Evolutionary conservation across 768 basidiomycete genomes (phyloP), one percentile per base, ranked within the genome.

Genomic region (Lentinula sp.): DNA sequence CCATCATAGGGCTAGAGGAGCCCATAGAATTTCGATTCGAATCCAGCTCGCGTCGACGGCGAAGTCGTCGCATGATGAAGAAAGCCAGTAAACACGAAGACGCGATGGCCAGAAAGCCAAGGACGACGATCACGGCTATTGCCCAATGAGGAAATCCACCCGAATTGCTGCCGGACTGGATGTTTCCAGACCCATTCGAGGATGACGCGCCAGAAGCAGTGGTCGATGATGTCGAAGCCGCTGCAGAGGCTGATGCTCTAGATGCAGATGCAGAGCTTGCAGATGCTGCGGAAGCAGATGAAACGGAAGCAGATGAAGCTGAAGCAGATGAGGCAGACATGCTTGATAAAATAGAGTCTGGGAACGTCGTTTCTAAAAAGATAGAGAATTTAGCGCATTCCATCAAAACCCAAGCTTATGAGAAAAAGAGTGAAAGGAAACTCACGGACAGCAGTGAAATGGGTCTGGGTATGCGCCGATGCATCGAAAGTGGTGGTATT

Each of bases 61-160:
- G 85, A 56, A 90, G 67, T 41, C 87, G 82, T 35, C 89, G 85
- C 70, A 91, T 74, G 69, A 92, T 81, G 71, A 93, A 74, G 78
- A 91, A 93, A 41, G 79, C 76, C 57, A 92, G 81, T 55, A 88
- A 72, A 65, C 87, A 84, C 5, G 83, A 77, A 13, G 88, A 85
- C 46, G 85, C 80, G 63, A 94, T 85, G 59, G 93, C 91, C 62
- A 94, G 78, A 74, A 93, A 88, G 28, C 91, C 93, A 28, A 95
- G 83, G 45, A 95, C 82, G 51, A 88, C 88, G 57, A 95, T 91
- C 64, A 95, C 88, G 57, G 95, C 92, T 67, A 95, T 95, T 9
- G 91, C 94, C 93, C 92, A 95, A 69, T 84, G 85, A 8, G 92
- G 93, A 70, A 94, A 94, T 39, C 77, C 66, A 15, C 79, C 69